These are phyloP conservation scores for Triticum monococcum DNA, from an alignment of 176 grass and related monocot species.

Conservation along the genomic window DNA sequence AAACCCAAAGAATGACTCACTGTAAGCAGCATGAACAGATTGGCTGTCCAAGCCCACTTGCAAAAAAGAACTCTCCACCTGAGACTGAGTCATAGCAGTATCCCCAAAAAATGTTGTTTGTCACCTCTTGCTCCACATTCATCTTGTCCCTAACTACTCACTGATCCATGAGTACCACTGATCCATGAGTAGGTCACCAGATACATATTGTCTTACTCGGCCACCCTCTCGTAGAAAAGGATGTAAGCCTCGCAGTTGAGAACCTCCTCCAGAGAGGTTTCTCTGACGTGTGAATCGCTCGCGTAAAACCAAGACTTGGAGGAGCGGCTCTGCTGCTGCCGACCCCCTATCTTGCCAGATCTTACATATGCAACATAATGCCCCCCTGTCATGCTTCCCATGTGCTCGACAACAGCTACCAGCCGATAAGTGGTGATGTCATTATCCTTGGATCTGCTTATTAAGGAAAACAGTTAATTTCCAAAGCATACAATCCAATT, in stretches of 20 bases:
- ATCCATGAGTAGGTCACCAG: background rate
- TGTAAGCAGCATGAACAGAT: constrained; percentile 33
- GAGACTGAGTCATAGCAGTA: background rate
- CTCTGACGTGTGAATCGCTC: constrained; percentile 55
- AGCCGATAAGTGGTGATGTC: constrained; percentile 55
- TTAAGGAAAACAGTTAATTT: constrained; percentile 19
- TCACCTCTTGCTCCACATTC: background rate
- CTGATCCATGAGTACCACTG: background rate
- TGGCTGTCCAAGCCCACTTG: background rate
- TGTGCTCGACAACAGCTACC: constrained; percentile 77
- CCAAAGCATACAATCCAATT: constrained; percentile 15
- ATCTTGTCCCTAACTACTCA: constrained; percentile 17
- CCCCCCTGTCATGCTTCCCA: constrained; percentile 62
- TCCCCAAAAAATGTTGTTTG: background rate
- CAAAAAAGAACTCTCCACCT: background rate
- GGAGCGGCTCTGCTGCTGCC: constrained; percentile 13
- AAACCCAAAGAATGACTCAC: background rate
- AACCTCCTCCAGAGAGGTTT: constrained; percentile 59
- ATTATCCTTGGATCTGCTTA: constrained; percentile 58
- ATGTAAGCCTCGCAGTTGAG: constrained; percentile 66
- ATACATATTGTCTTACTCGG: background rate
- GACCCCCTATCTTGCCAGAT: constrained; percentile 46
- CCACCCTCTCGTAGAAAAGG: constrained; percentile 65
- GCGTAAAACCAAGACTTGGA: constrained; percentile 65
- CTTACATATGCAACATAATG: constrained; percentile 84